Base-by-base conservation (phyloP, 2,329 filamentous ascomycete species). In the Sarocladium kiliense region DNA sequence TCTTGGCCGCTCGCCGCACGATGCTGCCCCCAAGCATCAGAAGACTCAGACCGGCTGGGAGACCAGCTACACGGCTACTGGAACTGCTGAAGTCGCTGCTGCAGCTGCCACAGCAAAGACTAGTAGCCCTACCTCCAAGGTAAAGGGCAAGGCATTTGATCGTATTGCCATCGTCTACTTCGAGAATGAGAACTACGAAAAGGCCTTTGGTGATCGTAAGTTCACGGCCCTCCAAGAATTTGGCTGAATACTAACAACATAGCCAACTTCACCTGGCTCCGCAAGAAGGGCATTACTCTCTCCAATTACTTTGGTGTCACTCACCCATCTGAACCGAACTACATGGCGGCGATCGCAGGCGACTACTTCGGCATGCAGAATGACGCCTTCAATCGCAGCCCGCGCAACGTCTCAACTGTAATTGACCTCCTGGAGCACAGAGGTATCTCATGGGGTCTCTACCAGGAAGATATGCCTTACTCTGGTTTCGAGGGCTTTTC, bases 401-500 rank as follows among this genome's bases (percentile, higher is more conserved):
- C 78, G 32, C 62, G 68, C 57, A 89, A 89, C 64, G 71, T 89
- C 42, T 85, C 83, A 9, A 85, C 84, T 10, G 70, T 89, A 19
- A 75, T 84, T n/a, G 86, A 90, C 68, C 74, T 90, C 53, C 80
- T 89, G 19, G 85, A 88, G 59, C 76, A 78, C 60, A 80, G 78
- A 63, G 75, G 76, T 54, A 84, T 90, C 65, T 78, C 78, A 2
- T 90, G 86, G 86, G 85, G 75, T 53, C 75, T 85, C 60, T 94
- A 93, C 72, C 82, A 91, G 68, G 89, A 94, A 66, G 85, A 89
- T 64, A 78, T 87, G 77, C 89, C 89, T 2, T 91, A 84, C 70
- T 77, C 82, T 2, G 89, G 89, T 12, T 93, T 83, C 70, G 79
- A 89, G 67, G 88, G 88, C 23, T 68, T 69, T 34, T 74, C 71